Base-by-base conservation (phyloP, 1,284 basidiomycete genomes). In the Stygiomarasmius scandens region DNA sequence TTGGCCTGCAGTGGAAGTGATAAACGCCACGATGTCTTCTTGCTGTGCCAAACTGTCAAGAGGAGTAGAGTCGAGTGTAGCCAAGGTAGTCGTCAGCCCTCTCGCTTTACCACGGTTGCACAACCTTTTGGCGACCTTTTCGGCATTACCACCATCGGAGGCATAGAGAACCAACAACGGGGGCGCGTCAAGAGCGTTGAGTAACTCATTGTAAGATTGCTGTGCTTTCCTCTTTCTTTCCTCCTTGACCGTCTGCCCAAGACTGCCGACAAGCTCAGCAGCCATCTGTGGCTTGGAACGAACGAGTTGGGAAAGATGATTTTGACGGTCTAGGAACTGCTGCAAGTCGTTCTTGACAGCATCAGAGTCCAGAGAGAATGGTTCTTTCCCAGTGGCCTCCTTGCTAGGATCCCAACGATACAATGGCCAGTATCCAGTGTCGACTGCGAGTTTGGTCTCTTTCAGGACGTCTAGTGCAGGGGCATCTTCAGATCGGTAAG, bases 1-100 rank as follows among this genome's bases (percentile, higher is more conserved):
- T 74, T 99, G 97, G 24, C 96, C 97, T n/a, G 97, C 96, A n/a
- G 92, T 93, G 34, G 94, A 96, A 12, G 93, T 95, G 64, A 99
- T 78, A 71, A 99, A 90, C 19, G 85, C 85, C 58, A 98, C 91
- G 67, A 95, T 86, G 66, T 92, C 90, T 70, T 94, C 92, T 16
- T 12, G n/a, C 64, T 86, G 75, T 16, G 83, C 81, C 41, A 96
- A 77, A 59, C 83, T 83, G 59, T 92, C 87, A 54, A 97, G 75
- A 5, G 90, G 81, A 67, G 90, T 78, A 14, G 92, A 89, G 70
- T 96, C 93, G 69, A 96, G 75, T 11, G 86, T 84, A 43, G 82
- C 80, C 45, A 93, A 74, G 14, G 86, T 87, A 9, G 86, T 87
- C 4, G 92, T 86, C 47, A 98, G 78, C 22, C 96, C 95, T 52